phyloP scores from a whole-genome alignment of 176 grass and related monocot species.

The Olyra latifolia region DNA sequence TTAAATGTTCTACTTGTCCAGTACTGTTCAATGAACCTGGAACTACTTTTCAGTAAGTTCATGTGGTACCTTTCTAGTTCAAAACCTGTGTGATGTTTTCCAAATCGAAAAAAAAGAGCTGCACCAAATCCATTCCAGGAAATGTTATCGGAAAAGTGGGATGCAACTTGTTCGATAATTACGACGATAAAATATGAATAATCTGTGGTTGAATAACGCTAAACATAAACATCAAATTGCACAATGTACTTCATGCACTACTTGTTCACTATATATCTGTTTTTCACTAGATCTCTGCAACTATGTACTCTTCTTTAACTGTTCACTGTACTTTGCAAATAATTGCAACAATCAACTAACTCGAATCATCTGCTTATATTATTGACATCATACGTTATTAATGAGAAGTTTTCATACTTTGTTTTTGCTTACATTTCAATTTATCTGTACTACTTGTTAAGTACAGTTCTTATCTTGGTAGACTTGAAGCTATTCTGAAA shows the following conservation, averaged over 20 bases:
- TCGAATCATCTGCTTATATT: constrained; percentile 4
- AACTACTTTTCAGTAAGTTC: neutral
- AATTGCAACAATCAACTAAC: constrained; percentile 16
- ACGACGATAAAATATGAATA: neutral
- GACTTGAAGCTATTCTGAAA: constrained; percentile 17
- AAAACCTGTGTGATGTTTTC: neutral
- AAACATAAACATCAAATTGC: neutral
- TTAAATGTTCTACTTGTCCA: neutral
- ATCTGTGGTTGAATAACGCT: neutral
- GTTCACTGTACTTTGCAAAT: constrained; percentile 22
- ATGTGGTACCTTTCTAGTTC: neutral
- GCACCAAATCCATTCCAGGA: neutral
- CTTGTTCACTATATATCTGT: neutral
- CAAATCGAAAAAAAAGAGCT: neutral
- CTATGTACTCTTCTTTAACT: no score
- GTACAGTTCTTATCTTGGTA: neutral
- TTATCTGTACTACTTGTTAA: neutral
- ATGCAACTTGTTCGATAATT: neutral
- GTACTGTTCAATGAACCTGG: neutral
- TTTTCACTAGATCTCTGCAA: neutral
- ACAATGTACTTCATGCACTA: neutral
- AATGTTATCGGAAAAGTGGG: neutral
- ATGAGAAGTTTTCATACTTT: constrained; percentile 5
- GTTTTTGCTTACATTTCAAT: neutral
- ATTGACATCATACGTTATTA: neutral